Evolutionary conservation across 2,329 filamentous ascomycete species (phyloP), one percentile per base, ranked within the genome.

Genomic region (Parafenestella ontariensis): DNA sequence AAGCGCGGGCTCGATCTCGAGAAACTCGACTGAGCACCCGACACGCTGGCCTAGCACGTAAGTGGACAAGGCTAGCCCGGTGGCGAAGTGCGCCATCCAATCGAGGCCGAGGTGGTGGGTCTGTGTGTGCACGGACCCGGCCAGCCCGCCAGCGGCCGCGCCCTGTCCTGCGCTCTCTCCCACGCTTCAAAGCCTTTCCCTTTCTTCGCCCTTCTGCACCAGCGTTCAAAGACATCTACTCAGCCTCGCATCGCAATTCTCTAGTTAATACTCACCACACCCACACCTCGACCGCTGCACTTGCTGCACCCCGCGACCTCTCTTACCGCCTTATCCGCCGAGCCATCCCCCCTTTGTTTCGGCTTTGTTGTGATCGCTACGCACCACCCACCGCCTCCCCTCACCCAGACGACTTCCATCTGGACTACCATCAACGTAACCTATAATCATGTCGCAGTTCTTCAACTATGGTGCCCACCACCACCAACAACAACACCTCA

Each of bases 391-490:
- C 48, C 54, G 45, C 52, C 45, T 49, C 59, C 50, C 61, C 58
- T 58, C 61, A 57, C 56, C 46, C 60, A 57, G 61, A 49, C 62
- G 49, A 59, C 52, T 50, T 59, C 36, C 56, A 49, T 59, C 59
- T 51, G 18, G 55, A 57, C 57, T 51, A 33, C 42, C 56, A 62
- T 51, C 60, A 61, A 42, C 56, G 61, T 50, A 36, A 33, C 49
- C 59, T 49, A 49, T 63, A 60, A 73, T 49, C 71, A 82, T 82
- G 79, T 78, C 79, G 55, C 79, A 76, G 51, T 74, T 72, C 76
- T 81, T 81, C 72, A 79, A 77, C 74, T 82, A 81, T 70, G 75
- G 73, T 54, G 77, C 74, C 42, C 77, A 77, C 49, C 76, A 80
- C 64, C 80, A 81, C 64, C 80, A 81, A 66, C 71, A 74, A 37